These are phyloP conservation scores for Diaporthe australafricana DNA, from an alignment of 2,329 filamentous ascomycete species.

Conservation along the genomic window DNA sequence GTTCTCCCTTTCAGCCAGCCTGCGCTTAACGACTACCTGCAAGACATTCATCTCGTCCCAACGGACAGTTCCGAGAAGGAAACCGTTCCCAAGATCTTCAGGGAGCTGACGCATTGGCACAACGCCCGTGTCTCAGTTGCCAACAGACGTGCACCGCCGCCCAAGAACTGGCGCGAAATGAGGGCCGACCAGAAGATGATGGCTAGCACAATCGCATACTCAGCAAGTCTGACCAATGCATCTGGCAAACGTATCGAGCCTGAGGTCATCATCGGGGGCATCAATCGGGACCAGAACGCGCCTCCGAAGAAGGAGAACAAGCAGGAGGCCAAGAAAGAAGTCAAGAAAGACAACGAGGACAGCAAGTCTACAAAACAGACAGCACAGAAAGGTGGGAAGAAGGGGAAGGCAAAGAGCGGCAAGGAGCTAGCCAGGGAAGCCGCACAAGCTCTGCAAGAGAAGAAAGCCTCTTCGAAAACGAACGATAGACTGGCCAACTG, in stretches of 20 bases:
- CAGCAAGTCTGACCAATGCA: constrained; percentile 75
- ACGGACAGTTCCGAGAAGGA: constrained; percentile 42
- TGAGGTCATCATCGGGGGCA: constrained; percentile 68
- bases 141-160: constrained; percentile 45
- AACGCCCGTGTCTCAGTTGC: constrained; percentile 65
- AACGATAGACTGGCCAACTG: constrained; percentile 54
- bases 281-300: constrained; percentile 37
- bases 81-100: constrained; percentile 51
- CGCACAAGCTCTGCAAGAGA: constrained; percentile 49
- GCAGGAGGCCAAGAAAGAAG: constrained; percentile 36
- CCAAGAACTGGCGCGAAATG: constrained; percentile 47
- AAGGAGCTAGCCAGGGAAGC: constrained; percentile 52
- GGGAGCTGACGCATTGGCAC: constrained; percentile 71
- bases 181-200: constrained; percentile 73
- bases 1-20: constrained; percentile 61
- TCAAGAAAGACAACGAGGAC: constrained; percentile 41
- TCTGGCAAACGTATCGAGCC: constrained; percentile 72
- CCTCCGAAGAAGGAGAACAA: constrained; percentile 39
- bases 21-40: constrained; percentile 58
- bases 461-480: constrained; percentile 46
- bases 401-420: constrained; percentile 42
- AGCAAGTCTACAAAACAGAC: constrained; percentile 30
- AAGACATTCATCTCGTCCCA: constrained; percentile 52
- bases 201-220: constrained; percentile 75
- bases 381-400: constrained; percentile 41